Conservation (phyloP, 2,329 filamentous ascomycete genomes). For the Didymella lethalis region DNA sequence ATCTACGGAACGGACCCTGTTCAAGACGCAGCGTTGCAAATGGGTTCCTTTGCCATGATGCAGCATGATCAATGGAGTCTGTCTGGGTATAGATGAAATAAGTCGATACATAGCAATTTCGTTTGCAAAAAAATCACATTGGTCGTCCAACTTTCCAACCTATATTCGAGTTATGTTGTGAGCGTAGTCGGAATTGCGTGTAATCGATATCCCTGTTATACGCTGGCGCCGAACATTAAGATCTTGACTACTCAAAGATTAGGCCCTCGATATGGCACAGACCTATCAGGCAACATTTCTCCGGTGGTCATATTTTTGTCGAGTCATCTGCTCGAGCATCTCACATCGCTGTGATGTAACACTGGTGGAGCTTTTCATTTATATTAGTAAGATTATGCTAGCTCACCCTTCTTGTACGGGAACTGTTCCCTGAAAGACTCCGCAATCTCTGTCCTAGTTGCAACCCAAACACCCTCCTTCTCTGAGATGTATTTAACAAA, state of each 20-base stretch:
- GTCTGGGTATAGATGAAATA: conserved; percentile 1
- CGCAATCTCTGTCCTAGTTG: conserved; percentile 62
- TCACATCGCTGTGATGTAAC: neutral
- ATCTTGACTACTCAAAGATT: too few species aligned
- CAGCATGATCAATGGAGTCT: conserved; percentile 9
- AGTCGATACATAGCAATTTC: neutral
- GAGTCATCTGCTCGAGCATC: too few species aligned
- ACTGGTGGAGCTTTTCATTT: neutral
- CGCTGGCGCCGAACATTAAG: too few species aligned
- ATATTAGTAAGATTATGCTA: conserved; percentile 30
- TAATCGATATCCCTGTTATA: too few species aligned
- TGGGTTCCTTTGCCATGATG: neutral
- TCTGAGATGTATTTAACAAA: conserved; percentile 62
- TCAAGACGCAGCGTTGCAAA: conserved; percentile 2
- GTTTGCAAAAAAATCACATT: too few species aligned
- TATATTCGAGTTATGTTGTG: too few species aligned
- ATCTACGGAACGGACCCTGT: conserved; percentile 6
- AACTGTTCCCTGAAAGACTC: conserved; percentile 59
- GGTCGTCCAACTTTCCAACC: too few species aligned
- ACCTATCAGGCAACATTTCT: too few species aligned
- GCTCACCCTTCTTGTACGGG: conserved; percentile 57
- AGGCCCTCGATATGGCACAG: too few species aligned
- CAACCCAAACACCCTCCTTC: conserved; percentile 65
- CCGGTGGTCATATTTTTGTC: too few species aligned
- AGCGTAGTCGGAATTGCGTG: too few species aligned